phyloP scores from a whole-genome alignment of 2,329 filamentous ascomycete species.

The Alternaria conjuncta region DNA sequence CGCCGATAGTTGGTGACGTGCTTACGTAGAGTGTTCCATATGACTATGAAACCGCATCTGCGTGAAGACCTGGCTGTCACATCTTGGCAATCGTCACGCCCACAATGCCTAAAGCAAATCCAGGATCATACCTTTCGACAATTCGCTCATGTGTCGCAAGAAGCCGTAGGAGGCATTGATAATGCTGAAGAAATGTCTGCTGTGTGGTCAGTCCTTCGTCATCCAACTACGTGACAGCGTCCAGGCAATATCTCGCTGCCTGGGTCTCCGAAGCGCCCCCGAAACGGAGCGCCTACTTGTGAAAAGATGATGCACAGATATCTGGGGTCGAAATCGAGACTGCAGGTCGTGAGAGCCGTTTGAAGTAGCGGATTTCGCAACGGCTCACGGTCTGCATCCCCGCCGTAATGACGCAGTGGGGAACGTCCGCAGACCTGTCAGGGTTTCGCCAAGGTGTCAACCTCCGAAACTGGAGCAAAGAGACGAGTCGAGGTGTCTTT shows the following conservation, averaged over 20 bases:
- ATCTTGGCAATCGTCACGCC: slow-evolving; percentile 28
- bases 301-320: not conserved
- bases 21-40: slow-evolving; percentile 18
- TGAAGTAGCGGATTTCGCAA: not conserved
- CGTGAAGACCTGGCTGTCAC: slow-evolving; percentile 26
- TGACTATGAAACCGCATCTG: slow-evolving; percentile 40
- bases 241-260: not conserved
- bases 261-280: not conserved
- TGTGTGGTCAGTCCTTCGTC: not conserved
- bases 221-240: not conserved
- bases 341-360: not conserved
- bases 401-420: not conserved
- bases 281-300: not conserved
- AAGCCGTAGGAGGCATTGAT: not conserved
- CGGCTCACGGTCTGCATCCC: not conserved
- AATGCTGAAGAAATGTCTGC: not conserved
- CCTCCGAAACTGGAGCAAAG: not conserved
- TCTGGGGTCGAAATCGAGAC: not conserved
- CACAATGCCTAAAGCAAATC: slow-evolving; percentile 16
- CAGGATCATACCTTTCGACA: not conserved
- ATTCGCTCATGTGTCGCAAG: not conserved
- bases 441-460: slow-evolving; percentile 3
- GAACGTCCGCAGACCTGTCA: not conserved
- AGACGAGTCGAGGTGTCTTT: not conserved
- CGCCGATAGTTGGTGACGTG: slow-evolving; percentile 21